Conservation (phyloP, 1,139 yeast genomes). For the Protomyces macrosporus region DNA sequence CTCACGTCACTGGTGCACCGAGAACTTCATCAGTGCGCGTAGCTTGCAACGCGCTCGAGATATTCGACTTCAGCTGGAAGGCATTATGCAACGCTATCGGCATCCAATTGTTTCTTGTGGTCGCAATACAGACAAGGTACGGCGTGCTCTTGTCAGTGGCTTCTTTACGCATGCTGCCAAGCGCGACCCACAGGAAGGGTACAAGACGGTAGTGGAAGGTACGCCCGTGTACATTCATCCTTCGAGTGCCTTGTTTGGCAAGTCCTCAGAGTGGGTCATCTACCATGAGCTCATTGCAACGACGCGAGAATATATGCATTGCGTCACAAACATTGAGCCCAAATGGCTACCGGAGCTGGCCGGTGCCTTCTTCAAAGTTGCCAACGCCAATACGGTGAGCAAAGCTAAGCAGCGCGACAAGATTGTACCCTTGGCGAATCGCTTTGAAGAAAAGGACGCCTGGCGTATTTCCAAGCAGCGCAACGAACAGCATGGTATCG, state of each 20-base stretch:
- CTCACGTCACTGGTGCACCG: constrained; percentile 71
- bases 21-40: constrained; percentile 75
- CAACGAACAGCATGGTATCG: constrained; percentile 29
- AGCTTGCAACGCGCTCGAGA: constrained; percentile 72
- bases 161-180: constrained; percentile 82
- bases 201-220: constrained; percentile 67
- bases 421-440: constrained; percentile 60
- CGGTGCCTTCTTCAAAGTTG: constrained; percentile 72
- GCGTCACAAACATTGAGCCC: constrained; percentile 75
- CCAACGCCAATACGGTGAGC: constrained; percentile 44
- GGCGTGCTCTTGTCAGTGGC: constrained; percentile 78
- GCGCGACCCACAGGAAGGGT: constrained; percentile 69
- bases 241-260: constrained; percentile 70
- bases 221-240: constrained; percentile 87
- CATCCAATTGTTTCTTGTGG: constrained; percentile 58
- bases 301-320: constrained; percentile 85
- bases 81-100: constrained; percentile 55
- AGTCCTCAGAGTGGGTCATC: constrained; percentile 69
- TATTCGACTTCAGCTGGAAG: constrained; percentile 63
- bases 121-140: constrained; percentile 54
- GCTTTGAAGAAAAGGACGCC: constrained; percentile 51
- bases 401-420: constrained; percentile 47
- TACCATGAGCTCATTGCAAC: constrained; percentile 81
- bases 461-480: constrained; percentile 50
- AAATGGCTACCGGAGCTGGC: constrained; percentile 81